Conservation (phyloP, 1,284 basidiomycete genomes). For the Polyporus tsugae region DNA sequence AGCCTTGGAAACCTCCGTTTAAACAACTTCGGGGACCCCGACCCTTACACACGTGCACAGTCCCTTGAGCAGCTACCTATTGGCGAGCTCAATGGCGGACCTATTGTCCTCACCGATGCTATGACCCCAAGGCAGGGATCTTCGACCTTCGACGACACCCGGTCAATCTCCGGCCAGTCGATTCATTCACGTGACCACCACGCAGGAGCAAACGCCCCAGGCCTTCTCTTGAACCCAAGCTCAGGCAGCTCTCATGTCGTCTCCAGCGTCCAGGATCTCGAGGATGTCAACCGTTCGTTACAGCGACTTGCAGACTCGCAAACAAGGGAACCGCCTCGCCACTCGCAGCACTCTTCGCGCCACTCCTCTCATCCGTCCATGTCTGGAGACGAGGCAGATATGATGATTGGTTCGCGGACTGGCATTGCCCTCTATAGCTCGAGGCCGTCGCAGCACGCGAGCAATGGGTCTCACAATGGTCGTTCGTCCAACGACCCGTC, state of each 20-base stretch:
- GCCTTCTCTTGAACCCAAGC: slow-evolving; percentile 15
- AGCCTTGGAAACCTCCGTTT: slow-evolving; percentile 30
- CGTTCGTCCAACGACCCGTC: slow-evolving; percentile 17
- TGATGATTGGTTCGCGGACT: slow-evolving; percentile 30
- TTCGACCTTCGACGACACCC: slow-evolving; percentile 9
- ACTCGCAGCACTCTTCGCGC: slow-evolving; percentile 24
- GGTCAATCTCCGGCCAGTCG: slow-evolving; percentile 22
- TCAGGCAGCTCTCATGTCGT: slow-evolving; percentile 30
- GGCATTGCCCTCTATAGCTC: slow-evolving; percentile 34
- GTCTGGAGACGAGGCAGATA: slow-evolving; percentile 23
- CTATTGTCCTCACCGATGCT: slow-evolving; percentile 17
- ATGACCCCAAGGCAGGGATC: slow-evolving; percentile 17
- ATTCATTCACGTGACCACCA: slow-evolving; percentile 16
- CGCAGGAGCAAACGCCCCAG: not conserved
- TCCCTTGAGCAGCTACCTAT: slow-evolving; percentile 24
- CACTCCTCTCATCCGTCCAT: slow-evolving; percentile 11
- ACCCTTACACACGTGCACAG: slow-evolving; percentile 9
- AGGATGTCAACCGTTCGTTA: slow-evolving; percentile 31
- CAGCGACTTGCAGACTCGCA: slow-evolving; percentile 24
- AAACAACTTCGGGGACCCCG: slow-evolving; percentile 20
- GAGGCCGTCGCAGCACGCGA: slow-evolving; percentile 22
- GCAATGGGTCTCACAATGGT: slow-evolving; percentile 11
- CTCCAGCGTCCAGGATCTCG: slow-evolving; percentile 32
- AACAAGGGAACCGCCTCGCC: slow-evolving; percentile 10
- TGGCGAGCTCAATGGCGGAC: slow-evolving; percentile 20